Evolutionary conservation across 805 yeast species (phyloP).

Genomic region (Suhomyces kilbournensis): DNA sequence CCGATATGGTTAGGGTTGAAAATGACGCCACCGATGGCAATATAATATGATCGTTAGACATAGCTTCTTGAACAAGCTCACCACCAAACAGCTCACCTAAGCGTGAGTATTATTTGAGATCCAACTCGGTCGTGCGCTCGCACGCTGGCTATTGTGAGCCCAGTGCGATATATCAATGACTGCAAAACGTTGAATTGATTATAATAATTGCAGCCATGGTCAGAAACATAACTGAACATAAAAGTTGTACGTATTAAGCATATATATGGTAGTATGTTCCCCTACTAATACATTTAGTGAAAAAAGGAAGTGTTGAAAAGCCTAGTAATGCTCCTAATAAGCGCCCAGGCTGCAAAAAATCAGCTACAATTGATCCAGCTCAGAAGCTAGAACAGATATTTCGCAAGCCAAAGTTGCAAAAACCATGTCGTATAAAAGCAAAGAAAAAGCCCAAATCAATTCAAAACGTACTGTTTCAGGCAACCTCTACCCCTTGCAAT

Average conservation of each 20-base stretch:
- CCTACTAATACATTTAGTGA: neutral
- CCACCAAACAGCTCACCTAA: neutral
- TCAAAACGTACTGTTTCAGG: conserved; percentile 6
- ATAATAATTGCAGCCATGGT: neutral
- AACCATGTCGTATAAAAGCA: neutral
- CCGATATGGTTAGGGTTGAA: conserved; percentile 27
- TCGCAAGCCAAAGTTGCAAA: neutral
- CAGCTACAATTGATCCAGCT: neutral
- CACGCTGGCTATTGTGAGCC: neutral
- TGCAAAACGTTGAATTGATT: neutral
- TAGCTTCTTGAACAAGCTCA: neutral
- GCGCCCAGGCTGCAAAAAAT: neutral
- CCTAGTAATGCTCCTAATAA: neutral
- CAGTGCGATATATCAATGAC: neutral
- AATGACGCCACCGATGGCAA: conserved; percentile 29
- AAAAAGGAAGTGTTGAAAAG: neutral
- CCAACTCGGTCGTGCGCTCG: neutral
- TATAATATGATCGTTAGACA: conserved; percentile 25
- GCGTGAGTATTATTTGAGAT: neutral
- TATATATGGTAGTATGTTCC: neutral
- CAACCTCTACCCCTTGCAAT: conserved; percentile 13
- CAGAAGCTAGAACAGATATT: neutral
- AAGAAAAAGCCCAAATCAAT: neutral
- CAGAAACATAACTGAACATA: neutral
- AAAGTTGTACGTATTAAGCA: neutral